Conservation (phyloP, 352 stramenopile species). For the Phytophthora multivora region DNA sequence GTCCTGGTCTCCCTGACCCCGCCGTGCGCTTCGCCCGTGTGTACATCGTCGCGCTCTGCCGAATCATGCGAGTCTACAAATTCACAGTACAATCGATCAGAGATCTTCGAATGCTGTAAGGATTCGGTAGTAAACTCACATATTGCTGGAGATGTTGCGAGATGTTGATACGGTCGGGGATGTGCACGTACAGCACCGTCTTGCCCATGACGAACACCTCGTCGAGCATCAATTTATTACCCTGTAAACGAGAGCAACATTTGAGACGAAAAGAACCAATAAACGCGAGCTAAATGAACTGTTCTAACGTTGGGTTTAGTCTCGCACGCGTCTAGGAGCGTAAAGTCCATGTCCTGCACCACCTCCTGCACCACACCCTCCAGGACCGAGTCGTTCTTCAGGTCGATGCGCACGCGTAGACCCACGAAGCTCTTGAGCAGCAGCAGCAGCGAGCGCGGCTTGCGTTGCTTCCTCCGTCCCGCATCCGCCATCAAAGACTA, state of each 20-base stretch:
- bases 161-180: constrained; percentile 87
- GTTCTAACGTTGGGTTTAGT: constrained; percentile 68
- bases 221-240: constrained; percentile 61
- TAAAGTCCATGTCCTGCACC: constrained; percentile 88
- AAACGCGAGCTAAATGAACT: not conserved
- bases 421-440: constrained; percentile 87
- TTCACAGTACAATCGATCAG: not conserved
- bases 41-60: constrained; percentile 85
- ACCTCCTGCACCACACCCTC: constrained; percentile 86
- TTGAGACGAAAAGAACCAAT: not conserved
- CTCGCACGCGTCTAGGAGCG: constrained; percentile 72
- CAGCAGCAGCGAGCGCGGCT: constrained; percentile 71
- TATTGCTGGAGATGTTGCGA: constrained; percentile 81
- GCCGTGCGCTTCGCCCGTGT: constrained; percentile 67
- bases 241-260: constrained; percentile 35
- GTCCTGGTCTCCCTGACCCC: constrained; percentile 3
- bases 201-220: constrained; percentile 90
- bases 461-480: constrained; percentile 25
- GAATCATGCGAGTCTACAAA: constrained; percentile 75
- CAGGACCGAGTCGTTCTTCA: constrained; percentile 85
- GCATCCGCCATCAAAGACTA: constrained; percentile 10
- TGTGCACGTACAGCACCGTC: constrained; percentile 87
- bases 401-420: constrained; percentile 77
- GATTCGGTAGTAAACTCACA: constrained; percentile 30
- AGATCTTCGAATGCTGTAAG: not conserved